phyloP scores from a whole-genome alignment of 2,329 filamentous ascomycete genomes.

The Stemphylium beticola region DNA sequence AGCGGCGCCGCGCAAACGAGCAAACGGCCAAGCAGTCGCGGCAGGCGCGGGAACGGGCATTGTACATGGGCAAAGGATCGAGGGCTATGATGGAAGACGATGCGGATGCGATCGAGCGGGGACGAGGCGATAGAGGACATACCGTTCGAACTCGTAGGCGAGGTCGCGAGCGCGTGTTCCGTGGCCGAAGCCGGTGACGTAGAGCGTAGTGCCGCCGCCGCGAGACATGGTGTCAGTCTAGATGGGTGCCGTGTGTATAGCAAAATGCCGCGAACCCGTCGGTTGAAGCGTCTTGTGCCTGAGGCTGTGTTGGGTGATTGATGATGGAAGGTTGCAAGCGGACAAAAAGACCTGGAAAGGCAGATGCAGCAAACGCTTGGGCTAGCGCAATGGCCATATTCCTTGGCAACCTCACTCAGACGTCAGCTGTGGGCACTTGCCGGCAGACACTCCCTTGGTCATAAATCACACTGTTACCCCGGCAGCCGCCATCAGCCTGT shows the following conservation, averaged over 20 bases:
- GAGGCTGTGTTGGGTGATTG: constrained; percentile 19
- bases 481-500: not conserved
- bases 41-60: not conserved
- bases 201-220: constrained; percentile 88
- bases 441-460: too few relatives aligned
- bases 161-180: constrained; percentile 98
- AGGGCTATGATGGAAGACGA: constrained; percentile 34
- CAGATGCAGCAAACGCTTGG: constrained; percentile 17
- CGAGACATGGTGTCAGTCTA: constrained; percentile 74
- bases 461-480: not conserved
- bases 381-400: constrained; percentile 11
- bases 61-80: constrained; percentile 16
- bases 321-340: constrained; percentile 17
- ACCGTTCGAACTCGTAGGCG: constrained; percentile 99
- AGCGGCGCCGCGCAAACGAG: constrained; percentile 8
- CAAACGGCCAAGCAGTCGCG: constrained; percentile 8
- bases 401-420: constrained; percentile 12
- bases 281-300: constrained; percentile 18
- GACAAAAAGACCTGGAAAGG: constrained; percentile 16
- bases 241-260: constrained; percentile 9
- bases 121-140: constrained; percentile 66
- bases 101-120: constrained; percentile 37
- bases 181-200: constrained; percentile 99
- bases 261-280: constrained; percentile 16
- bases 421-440: not conserved